Percentiles rank a stretch among this genome's conserved stretches.
Evolutionary conservation across 2,329 filamentous ascomycete species (phyloP).

Genomic region (Ascochyta rabiei): DNA sequence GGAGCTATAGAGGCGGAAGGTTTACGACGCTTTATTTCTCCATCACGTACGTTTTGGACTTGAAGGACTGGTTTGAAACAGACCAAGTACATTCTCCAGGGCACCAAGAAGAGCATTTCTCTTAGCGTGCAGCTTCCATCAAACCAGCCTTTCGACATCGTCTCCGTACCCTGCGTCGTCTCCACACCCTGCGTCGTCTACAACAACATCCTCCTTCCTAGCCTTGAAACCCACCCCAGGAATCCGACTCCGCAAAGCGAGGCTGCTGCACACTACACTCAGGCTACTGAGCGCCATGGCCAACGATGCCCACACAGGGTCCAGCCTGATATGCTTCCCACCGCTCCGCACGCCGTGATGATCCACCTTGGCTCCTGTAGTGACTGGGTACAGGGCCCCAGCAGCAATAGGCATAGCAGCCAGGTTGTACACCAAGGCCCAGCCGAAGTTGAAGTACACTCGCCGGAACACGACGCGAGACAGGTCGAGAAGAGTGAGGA

Average conservation of each 20-base stretch:
- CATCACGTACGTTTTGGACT: too few species aligned
- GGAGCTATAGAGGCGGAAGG: too few species aligned
- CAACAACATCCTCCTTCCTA: constrained; percentile 12
- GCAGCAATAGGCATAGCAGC: constrained; percentile 80
- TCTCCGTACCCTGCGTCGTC: neutral
- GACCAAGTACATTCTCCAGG: too few species aligned
- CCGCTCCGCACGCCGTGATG: constrained; percentile 47
- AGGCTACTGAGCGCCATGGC: constrained; percentile 94
- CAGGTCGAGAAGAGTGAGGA: constrained; percentile 76
- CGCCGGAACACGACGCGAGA: constrained; percentile 74
- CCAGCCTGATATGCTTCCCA: constrained; percentile 64
- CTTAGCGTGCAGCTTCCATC: neutral
- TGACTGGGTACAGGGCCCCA: constrained; percentile 73
- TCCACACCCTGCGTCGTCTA: neutral
- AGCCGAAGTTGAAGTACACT: constrained; percentile 83
- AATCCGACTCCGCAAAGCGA: constrained; percentile 66
- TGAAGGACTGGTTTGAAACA: too few species aligned
- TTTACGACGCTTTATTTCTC: too few species aligned
- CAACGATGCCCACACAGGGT: constrained; percentile 84
- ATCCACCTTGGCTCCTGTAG: constrained; percentile 55
- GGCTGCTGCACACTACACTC: constrained; percentile 82
- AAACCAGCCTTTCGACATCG: neutral
- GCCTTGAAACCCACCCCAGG: constrained; percentile 53
- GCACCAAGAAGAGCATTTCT: too few species aligned
- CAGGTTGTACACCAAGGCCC: constrained; percentile 84